Base-by-base conservation (phyloP, 768 basidiomycete genomes). In the Russula sp. region DNA sequence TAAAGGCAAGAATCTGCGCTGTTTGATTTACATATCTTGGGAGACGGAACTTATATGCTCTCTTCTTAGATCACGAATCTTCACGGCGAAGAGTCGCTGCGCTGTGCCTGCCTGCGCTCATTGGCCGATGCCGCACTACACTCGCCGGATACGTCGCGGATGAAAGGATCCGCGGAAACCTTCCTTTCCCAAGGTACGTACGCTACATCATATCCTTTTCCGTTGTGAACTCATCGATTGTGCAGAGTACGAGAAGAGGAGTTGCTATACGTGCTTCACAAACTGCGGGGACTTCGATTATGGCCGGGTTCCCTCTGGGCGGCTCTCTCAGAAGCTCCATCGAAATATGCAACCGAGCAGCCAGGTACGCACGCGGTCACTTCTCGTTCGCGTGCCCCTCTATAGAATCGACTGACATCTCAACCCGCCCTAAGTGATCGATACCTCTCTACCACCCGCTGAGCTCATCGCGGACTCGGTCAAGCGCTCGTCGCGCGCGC, bases 121-220 rank as follows among this genome's bases (percentile, higher is more conserved):
- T 98, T 32, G 83, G 81, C 63, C 84, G 95, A n/a, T 93, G 90
- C 73, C 80, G 81, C 47, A 75, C 77, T 1, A 79, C 84, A 0
- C 74, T 98, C 58, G 77, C 83, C 18, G 78, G 81, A 8, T 98
- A 89, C 69, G 78, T 96, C 16, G 93, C 90, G 0, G 96, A 98
- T 68, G 86, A 89, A 66, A 80, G 83, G 2, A 69, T 98, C 36
- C 82, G 95, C n/a, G 93, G 95, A 1, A 83, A 81, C 62, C 76
- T 95, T 61, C 96, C 96, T 1, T 95, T 97, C 73, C 85, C 91
- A 46, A 82, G 93, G 91, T 90, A 55, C 65, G 91, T 90, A 55
- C 65, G 73, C 68, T 7, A 0, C 36, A 20, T 54, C 4, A 5
- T 43, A 9, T 55, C 22, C 8, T 13, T 14, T 5, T 42, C 1